Conservation (phyloP, 2,329 filamentous ascomycete genomes). For the Arachnomyces sp. region DNA sequence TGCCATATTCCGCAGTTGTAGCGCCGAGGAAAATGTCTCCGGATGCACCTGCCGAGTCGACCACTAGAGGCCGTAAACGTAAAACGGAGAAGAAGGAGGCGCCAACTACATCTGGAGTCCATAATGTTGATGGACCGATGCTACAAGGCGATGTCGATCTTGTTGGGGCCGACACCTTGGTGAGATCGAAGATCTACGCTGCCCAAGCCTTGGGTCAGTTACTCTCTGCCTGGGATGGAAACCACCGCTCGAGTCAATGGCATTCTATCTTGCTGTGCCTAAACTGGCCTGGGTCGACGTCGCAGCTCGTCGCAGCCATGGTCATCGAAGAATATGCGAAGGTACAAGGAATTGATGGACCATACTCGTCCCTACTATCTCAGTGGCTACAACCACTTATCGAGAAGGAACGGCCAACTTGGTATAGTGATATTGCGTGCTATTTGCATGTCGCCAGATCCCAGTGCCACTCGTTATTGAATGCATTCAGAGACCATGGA, state of each 20-base stretch:
- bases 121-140: conserved; percentile 97
- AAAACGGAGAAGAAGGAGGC: conserved; percentile 81
- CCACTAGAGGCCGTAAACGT: conserved; percentile 62
- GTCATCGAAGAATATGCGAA: conserved; percentile 84
- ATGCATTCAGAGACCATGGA: conserved; percentile 84
- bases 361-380: conserved; percentile 35
- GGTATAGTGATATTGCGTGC: conserved; percentile 84
- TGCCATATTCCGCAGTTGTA: conserved; percentile 54
- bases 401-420: conserved; percentile 69
- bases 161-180: conserved; percentile 79
- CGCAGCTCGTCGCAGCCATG: conserved; percentile 75
- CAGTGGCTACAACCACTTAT: conserved; percentile 65
- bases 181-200: conserved; percentile 81
- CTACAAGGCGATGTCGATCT: conserved; percentile 94
- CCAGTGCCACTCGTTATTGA: conserved; percentile 82
- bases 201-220: conserved; percentile 79
- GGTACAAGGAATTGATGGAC: conserved; percentile 28
- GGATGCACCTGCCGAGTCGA: conserved; percentile 47
- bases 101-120: conserved; percentile 56
- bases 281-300: conserved; percentile 68
- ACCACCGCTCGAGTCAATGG: conserved; percentile 46
- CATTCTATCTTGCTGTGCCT: conserved; percentile 63
- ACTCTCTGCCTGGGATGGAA: conserved; percentile 65
- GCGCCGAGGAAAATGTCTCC: conserved; percentile 33
- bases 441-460: conserved; percentile 83